A percentile compares a stretch with the other conserved stretches of the same genome.
Conservation (phyloP, 345 rosid species). For the Microthlaspi erraticum region DNA sequence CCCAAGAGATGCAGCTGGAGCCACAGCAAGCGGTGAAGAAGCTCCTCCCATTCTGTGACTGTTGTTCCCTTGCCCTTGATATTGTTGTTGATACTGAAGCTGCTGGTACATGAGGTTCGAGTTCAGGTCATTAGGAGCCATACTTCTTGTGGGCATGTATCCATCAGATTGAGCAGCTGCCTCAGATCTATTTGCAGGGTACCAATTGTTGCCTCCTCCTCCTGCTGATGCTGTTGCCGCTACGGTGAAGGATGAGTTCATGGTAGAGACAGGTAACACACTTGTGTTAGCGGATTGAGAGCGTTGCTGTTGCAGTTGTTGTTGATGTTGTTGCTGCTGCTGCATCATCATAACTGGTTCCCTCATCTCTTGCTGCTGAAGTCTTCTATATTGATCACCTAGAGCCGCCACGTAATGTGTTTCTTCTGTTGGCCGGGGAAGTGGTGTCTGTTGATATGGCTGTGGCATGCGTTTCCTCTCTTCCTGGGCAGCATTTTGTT, state of each 20-base stretch:
- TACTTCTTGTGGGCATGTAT: constrained; percentile 53
- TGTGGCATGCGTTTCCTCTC: constrained; percentile 63
- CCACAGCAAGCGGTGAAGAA: constrained; percentile 54
- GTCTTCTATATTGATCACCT: constrained; percentile 64
- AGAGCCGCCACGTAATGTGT: constrained; percentile 47
- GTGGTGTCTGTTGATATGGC: constrained; percentile 56
- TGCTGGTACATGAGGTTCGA: constrained; percentile 63
- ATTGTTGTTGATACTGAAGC: constrained; percentile 64
- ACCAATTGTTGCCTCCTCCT: constrained; percentile 51
- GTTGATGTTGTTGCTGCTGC: constrained; percentile 63
- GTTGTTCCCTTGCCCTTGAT: constrained; percentile 55
- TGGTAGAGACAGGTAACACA: constrained; percentile 56
- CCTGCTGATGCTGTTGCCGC: constrained; percentile 54
- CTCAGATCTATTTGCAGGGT: constrained; percentile 60
- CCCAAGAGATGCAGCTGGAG: constrained; percentile 90
- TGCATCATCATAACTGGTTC: constrained; percentile 80
- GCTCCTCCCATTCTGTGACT: constrained; percentile 47
- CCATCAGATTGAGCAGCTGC: constrained; percentile 57
- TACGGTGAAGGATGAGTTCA: constrained; percentile 59
- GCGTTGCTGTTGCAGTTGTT: constrained; percentile 46
- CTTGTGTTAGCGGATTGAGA: constrained; percentile 56
- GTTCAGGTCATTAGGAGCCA: constrained; percentile 47
- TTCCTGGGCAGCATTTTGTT: constrained; percentile 48
- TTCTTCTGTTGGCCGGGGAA: constrained; percentile 59
- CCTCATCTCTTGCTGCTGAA: constrained; percentile 64